Base-by-base conservation (phyloP, 495 filamentous ascomycete species). In the Podospora fimiseda region DNA sequence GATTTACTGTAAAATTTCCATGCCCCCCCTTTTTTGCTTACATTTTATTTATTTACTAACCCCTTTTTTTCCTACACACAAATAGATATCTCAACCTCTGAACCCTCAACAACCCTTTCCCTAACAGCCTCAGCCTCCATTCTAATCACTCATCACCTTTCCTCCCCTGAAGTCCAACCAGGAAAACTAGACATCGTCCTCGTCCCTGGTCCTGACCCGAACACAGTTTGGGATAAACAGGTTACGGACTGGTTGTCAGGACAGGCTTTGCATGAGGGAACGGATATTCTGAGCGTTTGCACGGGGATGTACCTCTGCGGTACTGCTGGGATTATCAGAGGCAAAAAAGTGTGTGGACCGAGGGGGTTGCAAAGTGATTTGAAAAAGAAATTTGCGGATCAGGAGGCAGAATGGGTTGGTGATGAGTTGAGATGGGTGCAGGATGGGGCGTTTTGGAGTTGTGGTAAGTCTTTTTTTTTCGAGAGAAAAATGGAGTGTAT, bases 401-500 rank as follows among this genome's bases (percentile, higher is more conserved):
- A 68, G 1, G 71, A 71, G 0, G 69, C 70, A 27, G 64, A 64
- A 22, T 67, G 75, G 63, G 70, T 76, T 40, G 77, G 75, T 20
- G 64, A 76, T 14, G 67, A 70, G 50, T 43, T 73, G 43, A 56
- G 80, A 23, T 76, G 80, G 67, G 66, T 73, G 13, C 62, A 68
- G 37, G 80, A 84, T 63, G 81, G 80, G n/a, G 80, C 78, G 58
- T 57, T 85, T 15, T 84, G 82, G 81, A 74, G 72, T 11, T 70
- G 76, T 54, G 81, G 80, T 84, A 70, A 47, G 77, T 67, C 11
- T 5, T 51, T 33, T 13, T 41, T 27, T 33, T 22, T 4, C 8
- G 33, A 33, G 16, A 8, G 9, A 18, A 23, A 8, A 23, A 23
- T 2, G 44, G 43, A 49, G 20, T n/a, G n/a, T n/a, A n/a, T n/a